Evolutionary conservation across 129 eudicot species (phyloP).

Genomic region (Saposhnikovia divaricata): DNA sequence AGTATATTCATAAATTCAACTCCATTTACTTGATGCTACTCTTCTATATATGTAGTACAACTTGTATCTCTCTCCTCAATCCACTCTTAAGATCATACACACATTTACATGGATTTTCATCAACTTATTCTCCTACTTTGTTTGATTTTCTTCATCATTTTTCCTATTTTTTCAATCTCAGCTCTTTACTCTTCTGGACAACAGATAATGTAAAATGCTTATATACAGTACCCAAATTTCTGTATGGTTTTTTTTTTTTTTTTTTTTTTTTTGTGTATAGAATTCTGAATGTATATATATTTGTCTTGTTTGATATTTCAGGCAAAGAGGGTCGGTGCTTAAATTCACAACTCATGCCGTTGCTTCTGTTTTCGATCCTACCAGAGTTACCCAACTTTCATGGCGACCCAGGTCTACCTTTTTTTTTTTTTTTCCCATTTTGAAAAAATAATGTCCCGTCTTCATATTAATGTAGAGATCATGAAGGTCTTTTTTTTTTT

Average conservation of each 20-base stretch:
- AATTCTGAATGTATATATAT: conserved; percentile 5
- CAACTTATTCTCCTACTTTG: conserved; percentile 12
- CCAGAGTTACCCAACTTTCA: conserved; percentile 57
- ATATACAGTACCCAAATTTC: no score
- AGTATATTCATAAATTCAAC: background rate
- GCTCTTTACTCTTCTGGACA: conserved; percentile 17
- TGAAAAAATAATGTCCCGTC: background rate
- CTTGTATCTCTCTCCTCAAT: background rate
- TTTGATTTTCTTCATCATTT: conserved; percentile 21
- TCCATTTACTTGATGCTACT: background rate
- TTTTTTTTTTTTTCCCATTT: background rate
- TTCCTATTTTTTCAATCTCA: conserved; percentile 13
- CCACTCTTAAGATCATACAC: background rate
- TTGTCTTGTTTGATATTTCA: background rate
- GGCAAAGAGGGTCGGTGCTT: conserved; percentile 33
- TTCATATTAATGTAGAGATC: background rate
- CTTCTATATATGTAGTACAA: background rate
- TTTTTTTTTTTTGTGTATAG: background rate
- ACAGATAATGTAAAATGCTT: conserved; percentile 9
- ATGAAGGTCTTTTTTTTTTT: background rate
- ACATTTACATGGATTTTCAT: conserved; percentile 26
- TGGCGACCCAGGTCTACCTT: conserved; percentile 54
- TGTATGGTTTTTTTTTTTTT: no score
- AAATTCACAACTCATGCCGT: conserved; percentile 32
- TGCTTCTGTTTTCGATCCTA: conserved; percentile 45